Percentiles rank a stretch among this genome's conserved stretches.
Evolutionary conservation across 352 stramenopile genomes (phyloP).

Genomic region (Globisporangium paddicum): DNA sequence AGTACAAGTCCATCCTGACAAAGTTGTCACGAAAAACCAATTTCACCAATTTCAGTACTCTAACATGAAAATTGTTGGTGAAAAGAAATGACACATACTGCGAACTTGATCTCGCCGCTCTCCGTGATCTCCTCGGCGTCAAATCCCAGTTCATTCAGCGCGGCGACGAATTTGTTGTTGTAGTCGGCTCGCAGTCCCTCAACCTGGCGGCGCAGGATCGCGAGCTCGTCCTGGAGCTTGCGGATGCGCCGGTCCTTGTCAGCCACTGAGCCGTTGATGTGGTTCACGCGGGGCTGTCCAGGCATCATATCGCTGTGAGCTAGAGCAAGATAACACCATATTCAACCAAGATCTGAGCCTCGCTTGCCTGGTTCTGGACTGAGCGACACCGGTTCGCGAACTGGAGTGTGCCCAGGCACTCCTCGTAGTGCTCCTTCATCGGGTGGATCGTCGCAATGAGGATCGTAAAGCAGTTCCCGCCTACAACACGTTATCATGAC

Average conservation of each 20-base stretch:
- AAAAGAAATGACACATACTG: slow-evolving; percentile 27
- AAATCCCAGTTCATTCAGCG: slow-evolving; percentile 74
- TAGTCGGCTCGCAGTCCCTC: slow-evolving; percentile 68
- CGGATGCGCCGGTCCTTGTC: slow-evolving; percentile 84
- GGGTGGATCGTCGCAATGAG: slow-evolving; percentile 86
- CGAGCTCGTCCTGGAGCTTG: slow-evolving; percentile 75
- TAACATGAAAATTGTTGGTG: neutral
- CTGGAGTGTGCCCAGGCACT: slow-evolving; percentile 88
- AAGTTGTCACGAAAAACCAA: neutral
- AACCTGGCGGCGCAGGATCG: slow-evolving; percentile 51
- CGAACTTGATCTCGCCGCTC: slow-evolving; percentile 78
- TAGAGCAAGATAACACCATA: neutral
- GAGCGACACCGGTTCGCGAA: slow-evolving; percentile 90
- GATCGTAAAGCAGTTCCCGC: slow-evolving; percentile 84
- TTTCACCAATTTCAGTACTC: neutral
- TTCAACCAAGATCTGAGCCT: neutral
- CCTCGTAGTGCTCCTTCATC: slow-evolving; percentile 88
- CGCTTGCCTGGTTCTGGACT: slow-evolving; percentile 75
- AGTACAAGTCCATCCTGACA: slow-evolving; percentile 62
- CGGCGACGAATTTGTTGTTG: slow-evolving; percentile 67
- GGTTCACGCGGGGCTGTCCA: slow-evolving; percentile 64
- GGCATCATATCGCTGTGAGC: neutral
- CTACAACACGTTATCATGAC: slow-evolving; percentile 23
- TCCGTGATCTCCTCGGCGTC: slow-evolving; percentile 75
- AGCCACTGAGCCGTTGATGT: slow-evolving; percentile 78